Percentiles rank a stretch among this genome's conserved stretches.
Conservation (phyloP, 768 basidiomycete species). For the Phallus indusiatus region DNA sequence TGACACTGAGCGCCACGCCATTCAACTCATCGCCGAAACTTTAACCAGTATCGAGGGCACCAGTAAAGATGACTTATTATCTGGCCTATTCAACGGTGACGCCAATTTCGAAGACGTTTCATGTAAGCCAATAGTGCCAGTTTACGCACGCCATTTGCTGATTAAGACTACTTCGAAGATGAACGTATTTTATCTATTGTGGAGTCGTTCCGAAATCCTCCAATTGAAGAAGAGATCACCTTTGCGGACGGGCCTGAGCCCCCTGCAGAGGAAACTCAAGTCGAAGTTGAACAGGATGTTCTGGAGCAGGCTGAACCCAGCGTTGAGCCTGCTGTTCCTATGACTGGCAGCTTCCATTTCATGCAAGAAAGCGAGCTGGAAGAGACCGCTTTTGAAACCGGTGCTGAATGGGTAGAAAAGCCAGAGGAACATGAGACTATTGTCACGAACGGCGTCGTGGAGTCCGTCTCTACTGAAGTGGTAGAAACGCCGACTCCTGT, state of each 20-base stretch:
- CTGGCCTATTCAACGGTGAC: slow-evolving; percentile 45
- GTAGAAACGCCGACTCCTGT: slow-evolving; percentile 8
- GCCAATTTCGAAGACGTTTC: slow-evolving; percentile 55
- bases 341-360: slow-evolving; percentile 57
- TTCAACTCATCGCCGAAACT: slow-evolving; percentile 42
- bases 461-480: slow-evolving; percentile 15
- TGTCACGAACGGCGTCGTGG: slow-evolving; percentile 20
- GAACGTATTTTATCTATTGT: slow-evolving; percentile 51
- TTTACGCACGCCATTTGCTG: neutral
- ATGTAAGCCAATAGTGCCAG: slow-evolving; percentile 36
- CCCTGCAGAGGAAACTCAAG: slow-evolving; percentile 19
- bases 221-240: slow-evolving; percentile 15
- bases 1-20: slow-evolving; percentile 42
- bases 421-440: slow-evolving; percentile 22
- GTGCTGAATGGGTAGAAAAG: slow-evolving; percentile 48
- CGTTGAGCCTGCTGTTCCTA: slow-evolving; percentile 27
- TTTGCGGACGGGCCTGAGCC: slow-evolving; percentile 20
- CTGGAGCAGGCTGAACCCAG: slow-evolving; percentile 16
- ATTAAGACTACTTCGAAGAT: slow-evolving; percentile 29
- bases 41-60: slow-evolving; percentile 50
- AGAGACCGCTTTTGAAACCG: slow-evolving; percentile 38
- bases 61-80: slow-evolving; percentile 39
- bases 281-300: slow-evolving; percentile 21
- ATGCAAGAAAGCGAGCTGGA: slow-evolving; percentile 79
- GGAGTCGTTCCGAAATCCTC: slow-evolving; percentile 43